phyloP scores from a whole-genome alignment of 805 yeast genomes.

The Kregervanrija delftensis region DNA sequence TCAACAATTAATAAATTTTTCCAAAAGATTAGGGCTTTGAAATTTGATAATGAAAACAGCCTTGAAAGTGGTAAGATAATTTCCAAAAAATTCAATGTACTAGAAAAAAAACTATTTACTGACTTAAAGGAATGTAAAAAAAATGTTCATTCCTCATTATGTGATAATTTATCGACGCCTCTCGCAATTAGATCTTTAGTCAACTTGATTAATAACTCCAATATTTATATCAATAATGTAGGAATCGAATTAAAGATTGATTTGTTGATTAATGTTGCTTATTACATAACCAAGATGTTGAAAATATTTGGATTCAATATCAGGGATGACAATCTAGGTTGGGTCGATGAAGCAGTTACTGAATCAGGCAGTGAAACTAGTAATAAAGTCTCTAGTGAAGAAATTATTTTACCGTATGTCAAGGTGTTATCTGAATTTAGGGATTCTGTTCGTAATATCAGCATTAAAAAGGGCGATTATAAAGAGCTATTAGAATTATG shows the following conservation, averaged over 20 bases:
- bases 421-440: slow-evolving; percentile 73
- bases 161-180: slow-evolving; percentile 85
- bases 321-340: slow-evolving; percentile 69
- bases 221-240: slow-evolving; percentile 58
- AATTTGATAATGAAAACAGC: slow-evolving; percentile 52
- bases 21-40: slow-evolving; percentile 77
- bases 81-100: slow-evolving; percentile 51
- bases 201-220: slow-evolving; percentile 65
- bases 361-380: not conserved
- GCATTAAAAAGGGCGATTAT: slow-evolving; percentile 53
- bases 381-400: slow-evolving; percentile 42
- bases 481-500: slow-evolving; percentile 56
- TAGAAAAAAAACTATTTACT: slow-evolving; percentile 45
- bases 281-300: slow-evolving; percentile 66
- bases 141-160: slow-evolving; percentile 68
- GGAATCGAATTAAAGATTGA: slow-evolving; percentile 55
- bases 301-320: slow-evolving; percentile 69
- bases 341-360: slow-evolving; percentile 44
- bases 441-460: slow-evolving; percentile 69
- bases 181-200: slow-evolving; percentile 56
- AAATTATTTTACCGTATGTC: slow-evolving; percentile 70
- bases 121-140: slow-evolving; percentile 43
- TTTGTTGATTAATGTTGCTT: slow-evolving; percentile 54
- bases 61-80: slow-evolving; percentile 42
- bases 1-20: slow-evolving; percentile 74